Percentiles rank a stretch among this genome's conserved stretches.
phyloP scores from a whole-genome alignment of 305 asterid genomes.

The Fraxinus velutina region DNA sequence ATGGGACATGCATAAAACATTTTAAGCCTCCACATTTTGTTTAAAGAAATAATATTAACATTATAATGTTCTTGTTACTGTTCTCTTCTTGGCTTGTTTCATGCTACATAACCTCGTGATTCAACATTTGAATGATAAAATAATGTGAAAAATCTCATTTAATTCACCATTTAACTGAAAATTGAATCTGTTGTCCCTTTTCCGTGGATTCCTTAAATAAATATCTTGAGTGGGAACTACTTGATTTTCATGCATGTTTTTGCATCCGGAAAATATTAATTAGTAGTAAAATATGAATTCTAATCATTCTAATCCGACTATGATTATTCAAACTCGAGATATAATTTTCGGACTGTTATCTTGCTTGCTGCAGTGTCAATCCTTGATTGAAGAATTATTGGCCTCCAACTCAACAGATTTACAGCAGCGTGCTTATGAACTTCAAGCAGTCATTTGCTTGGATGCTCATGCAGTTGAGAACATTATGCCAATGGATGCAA shows the following conservation, averaged over 20 bases:
- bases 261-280: not conserved
- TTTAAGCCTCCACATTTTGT: not conserved
- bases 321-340: conserved; percentile 18
- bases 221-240: not conserved
- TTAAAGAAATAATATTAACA: not conserved
- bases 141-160: not conserved
- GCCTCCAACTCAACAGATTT: conserved; percentile 94
- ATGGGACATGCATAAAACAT: not conserved
- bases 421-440: conserved; percentile 98
- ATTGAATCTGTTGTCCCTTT: not conserved
- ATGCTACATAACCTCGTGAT: not conserved
- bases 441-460: conserved; percentile 69
- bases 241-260: not conserved
- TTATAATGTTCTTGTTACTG: not conserved
- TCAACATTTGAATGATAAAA: not conserved
- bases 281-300: not conserved
- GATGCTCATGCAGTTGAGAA: conserved; percentile 63
- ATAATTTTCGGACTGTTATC: conserved; percentile 22
- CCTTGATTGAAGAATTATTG: conserved; percentile 74
- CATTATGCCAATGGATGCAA: conserved; percentile 83
- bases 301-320: conserved; percentile 2
- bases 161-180: not conserved
- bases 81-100: not conserved
- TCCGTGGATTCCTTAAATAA: not conserved
- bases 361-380: conserved; percentile 73